Conservation (phyloP, 208 protist species). For the Trypanosoma theileri region DNA sequence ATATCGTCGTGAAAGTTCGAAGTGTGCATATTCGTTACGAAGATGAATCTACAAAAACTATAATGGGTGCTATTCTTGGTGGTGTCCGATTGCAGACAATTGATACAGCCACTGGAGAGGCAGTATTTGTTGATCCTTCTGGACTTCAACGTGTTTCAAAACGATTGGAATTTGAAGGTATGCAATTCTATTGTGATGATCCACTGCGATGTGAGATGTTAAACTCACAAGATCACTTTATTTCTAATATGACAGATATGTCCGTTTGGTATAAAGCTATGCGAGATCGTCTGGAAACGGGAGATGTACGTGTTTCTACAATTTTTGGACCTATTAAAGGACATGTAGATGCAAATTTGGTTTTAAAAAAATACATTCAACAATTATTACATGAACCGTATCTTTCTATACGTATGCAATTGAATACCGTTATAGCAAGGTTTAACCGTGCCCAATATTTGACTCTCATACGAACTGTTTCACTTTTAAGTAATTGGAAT, state of each 20-base stretch:
- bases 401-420: slow-evolving; percentile 41
- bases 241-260: slow-evolving; percentile 55
- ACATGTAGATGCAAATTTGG: slow-evolving; percentile 53
- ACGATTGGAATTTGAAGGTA: slow-evolving; percentile 62
- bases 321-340: slow-evolving; percentile 79
- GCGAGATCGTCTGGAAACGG: slow-evolving; percentile 61
- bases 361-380: slow-evolving; percentile 72
- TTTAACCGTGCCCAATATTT: slow-evolving; percentile 82
- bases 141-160: slow-evolving; percentile 62
- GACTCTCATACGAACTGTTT: slow-evolving; percentile 52
- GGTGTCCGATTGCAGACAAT: slow-evolving; percentile 78
- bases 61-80: slow-evolving; percentile 72
- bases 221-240: slow-evolving; percentile 14
- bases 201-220: slow-evolving; percentile 33
- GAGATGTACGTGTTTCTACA: slow-evolving; percentile 61
- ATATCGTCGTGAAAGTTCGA: slow-evolving; percentile 82
- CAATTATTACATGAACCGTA: slow-evolving; percentile 66
- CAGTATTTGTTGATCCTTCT: slow-evolving; percentile 73
- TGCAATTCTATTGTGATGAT: slow-evolving; percentile 89
- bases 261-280: slow-evolving; percentile 75
- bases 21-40: slow-evolving; percentile 89
- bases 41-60: slow-evolving; percentile 50
- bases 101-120: slow-evolving; percentile 61
- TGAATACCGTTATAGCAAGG: slow-evolving; percentile 65
- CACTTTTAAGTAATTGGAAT: slow-evolving; percentile 56